Percentiles rank a stretch among this genome's conserved stretches.
phyloP scores from a whole-genome alignment of 106 monocot species.

The Dendrobium officinale region DNA sequence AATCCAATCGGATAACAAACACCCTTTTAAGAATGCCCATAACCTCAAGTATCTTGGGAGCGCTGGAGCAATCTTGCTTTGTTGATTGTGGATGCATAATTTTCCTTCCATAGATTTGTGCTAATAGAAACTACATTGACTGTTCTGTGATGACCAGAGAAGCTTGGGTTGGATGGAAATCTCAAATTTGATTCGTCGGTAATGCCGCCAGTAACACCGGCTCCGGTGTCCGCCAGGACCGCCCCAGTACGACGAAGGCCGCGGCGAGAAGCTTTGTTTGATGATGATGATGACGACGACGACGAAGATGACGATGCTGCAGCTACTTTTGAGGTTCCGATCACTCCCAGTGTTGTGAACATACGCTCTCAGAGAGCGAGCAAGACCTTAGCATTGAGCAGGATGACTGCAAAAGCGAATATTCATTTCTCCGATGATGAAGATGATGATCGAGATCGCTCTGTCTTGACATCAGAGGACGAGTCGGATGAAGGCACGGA shows the following conservation, averaged over 20 bases:
- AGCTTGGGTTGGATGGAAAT: conserved; percentile 45
- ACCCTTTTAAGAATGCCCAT: too few relatives aligned
- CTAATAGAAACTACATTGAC: background rate
- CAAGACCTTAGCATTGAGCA: conserved; percentile 78
- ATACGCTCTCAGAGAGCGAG: conserved; percentile 71
- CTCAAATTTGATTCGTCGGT: conserved; percentile 20
- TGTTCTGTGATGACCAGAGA: conserved; percentile 26
- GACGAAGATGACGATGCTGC: conserved; percentile 9
- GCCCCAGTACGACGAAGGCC: conserved; percentile 39
- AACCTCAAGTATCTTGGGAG: too few relatives aligned
- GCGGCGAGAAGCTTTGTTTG: conserved; percentile 17
- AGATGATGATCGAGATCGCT: conserved; percentile 25
- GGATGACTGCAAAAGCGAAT: conserved; percentile 28
- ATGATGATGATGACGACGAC: conserved; percentile 15
- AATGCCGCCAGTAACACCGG: conserved; percentile 43
- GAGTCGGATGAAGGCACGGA: conserved; percentile 30
- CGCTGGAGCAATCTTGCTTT: too few relatives aligned
- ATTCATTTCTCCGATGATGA: conserved; percentile 22
- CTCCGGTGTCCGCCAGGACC: conserved; percentile 38
- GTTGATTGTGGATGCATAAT: too few relatives aligned
- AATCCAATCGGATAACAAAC: too few relatives aligned
- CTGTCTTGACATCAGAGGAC: conserved; percentile 55
- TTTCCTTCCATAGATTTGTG: background rate
- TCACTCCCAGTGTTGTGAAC: conserved; percentile 26
- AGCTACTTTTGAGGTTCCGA: conserved; percentile 9